These are phyloP conservation scores for Skeletonema grethae DNA, from an alignment of 108 stramenopile species.

Conservation along the genomic window DNA sequence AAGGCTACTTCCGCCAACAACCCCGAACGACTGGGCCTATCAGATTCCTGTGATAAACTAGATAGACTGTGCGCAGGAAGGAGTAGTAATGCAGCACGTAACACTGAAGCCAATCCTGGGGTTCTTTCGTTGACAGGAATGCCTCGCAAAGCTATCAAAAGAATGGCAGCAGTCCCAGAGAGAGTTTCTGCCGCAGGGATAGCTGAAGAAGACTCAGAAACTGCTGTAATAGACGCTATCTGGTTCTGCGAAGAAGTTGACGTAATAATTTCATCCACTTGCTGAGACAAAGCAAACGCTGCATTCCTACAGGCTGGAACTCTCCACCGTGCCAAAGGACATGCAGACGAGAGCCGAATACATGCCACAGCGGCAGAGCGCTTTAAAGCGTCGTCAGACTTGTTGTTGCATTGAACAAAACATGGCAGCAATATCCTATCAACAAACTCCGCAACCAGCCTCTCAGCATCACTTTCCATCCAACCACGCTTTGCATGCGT, in stretches of 20 bases:
- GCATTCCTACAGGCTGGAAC: conserved; percentile 46
- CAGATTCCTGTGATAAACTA: conserved; percentile 22
- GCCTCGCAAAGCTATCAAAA: conserved; percentile 61
- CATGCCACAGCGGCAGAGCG: conserved; percentile 48
- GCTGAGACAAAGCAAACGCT: conserved; percentile 50
- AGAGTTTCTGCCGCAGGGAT: conserved; percentile 36
- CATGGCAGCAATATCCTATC: conserved; percentile 53
- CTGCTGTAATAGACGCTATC: neutral
- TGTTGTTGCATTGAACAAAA: conserved; percentile 37
- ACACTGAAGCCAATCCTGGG: conserved; percentile 40
- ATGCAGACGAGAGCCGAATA: conserved; percentile 65
- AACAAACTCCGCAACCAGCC: conserved; percentile 41
- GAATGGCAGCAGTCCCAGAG: conserved; percentile 49
- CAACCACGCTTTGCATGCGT: conserved; percentile 42
- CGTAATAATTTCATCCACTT: conserved; percentile 25
- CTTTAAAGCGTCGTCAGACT: conserved; percentile 7
- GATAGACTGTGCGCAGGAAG: no score
- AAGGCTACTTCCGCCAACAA: conserved; percentile 68
- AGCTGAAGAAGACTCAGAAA: conserved; percentile 14
- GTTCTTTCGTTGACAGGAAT: conserved; percentile 62
- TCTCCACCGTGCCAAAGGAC: conserved; percentile 64
- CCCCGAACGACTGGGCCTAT: conserved; percentile 56
- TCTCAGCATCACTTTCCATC: conserved; percentile 47
- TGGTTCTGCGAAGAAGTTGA: neutral
- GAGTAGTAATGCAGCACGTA: conserved; percentile 40